Evolutionary conservation across 1,284 basidiomycete species (phyloP).

Genomic region (Ganoderma boninense): DNA sequence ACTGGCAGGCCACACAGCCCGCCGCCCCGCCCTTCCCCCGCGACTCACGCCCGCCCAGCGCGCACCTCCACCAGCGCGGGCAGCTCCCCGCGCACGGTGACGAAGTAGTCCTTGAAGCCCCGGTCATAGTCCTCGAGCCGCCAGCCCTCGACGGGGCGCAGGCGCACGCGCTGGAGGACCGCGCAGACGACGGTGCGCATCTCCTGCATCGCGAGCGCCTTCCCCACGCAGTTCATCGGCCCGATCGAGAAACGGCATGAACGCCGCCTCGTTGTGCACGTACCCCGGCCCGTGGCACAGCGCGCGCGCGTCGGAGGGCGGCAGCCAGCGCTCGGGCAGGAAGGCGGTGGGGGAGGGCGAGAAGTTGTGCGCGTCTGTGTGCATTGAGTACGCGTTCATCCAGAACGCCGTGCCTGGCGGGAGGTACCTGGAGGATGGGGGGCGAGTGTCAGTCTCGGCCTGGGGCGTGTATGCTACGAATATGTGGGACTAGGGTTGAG

Average conservation of each 20-base stretch:
- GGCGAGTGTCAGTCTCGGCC: background rate
- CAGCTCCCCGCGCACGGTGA: conserved; percentile 29
- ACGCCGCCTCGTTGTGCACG: conserved; percentile 37
- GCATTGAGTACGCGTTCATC: conserved; percentile 39
- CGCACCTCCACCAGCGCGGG: conserved; percentile 25
- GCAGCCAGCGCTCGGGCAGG: conserved; percentile 44
- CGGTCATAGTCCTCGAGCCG: conserved; percentile 33
- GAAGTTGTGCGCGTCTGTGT: conserved; percentile 44
- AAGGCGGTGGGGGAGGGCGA: conserved; percentile 37
- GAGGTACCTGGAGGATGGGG: conserved; percentile 29
- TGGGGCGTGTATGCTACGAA: too few relatives aligned
- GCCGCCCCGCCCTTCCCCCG: too few relatives aligned
- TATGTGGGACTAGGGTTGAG: background rate
- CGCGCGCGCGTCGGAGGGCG: background rate
- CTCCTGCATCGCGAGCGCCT: conserved; percentile 40
- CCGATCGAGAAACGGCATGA: conserved; percentile 43
- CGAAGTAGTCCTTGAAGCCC: conserved; percentile 33
- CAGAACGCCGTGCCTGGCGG: conserved; percentile 40
- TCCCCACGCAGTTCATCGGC: conserved; percentile 22
- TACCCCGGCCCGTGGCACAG: background rate
- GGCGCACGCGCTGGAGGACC: conserved; percentile 38
- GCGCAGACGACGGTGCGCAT: conserved; percentile 36
- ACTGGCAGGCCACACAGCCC: background rate
- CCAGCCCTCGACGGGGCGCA: conserved; percentile 35
- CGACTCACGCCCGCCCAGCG: background rate